A percentile compares a stretch with the other conserved stretches of the same genome.
Evolutionary conservation across 371 early-diverging fungal genomes (phyloP).

Genomic region (Sanchytrium tribonematis): DNA sequence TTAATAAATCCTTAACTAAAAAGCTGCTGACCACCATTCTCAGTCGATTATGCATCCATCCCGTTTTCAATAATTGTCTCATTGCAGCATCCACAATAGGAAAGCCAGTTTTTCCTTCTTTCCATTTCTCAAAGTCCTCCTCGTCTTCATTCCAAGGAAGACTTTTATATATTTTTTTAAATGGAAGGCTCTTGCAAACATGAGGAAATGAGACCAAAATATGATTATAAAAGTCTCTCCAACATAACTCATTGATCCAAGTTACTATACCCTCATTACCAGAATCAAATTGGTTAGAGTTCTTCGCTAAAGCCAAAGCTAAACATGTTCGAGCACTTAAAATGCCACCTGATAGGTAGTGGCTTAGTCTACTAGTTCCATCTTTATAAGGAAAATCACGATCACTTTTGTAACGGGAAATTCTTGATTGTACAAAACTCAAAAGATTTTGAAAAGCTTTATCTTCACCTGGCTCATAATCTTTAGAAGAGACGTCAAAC

Average conservation of each 20-base stretch:
- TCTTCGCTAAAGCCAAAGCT: slow-evolving; percentile 12
- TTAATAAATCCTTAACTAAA: slow-evolving; percentile 30
- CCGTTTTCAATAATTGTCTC: slow-evolving; percentile 20
- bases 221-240: slow-evolving; percentile 34
- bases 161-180: slow-evolving; percentile 19
- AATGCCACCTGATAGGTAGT: slow-evolving; percentile 16
- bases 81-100: slow-evolving; percentile 39
- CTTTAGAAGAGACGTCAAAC: background rate
- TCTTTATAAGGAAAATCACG: slow-evolving; percentile 10
- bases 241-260: slow-evolving; percentile 20
- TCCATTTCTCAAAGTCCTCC: slow-evolving; percentile 20
- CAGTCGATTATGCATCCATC: slow-evolving; percentile 35
- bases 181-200: slow-evolving; percentile 25
- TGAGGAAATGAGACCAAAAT: slow-evolving; percentile 25
- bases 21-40: slow-evolving; percentile 35
- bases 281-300: slow-evolving; percentile 12
- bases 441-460: slow-evolving; percentile 7
- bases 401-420: slow-evolving; percentile 7
- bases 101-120: slow-evolving; percentile 30
- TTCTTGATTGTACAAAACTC: slow-evolving; percentile 6
- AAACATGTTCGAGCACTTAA: slow-evolving; percentile 16
- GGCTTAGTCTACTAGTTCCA: slow-evolving; percentile 9
- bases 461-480: slow-evolving; percentile 6
- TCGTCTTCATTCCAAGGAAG: slow-evolving; percentile 13
- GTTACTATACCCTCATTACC: slow-evolving; percentile 18